Evolutionary conservation across 1,284 basidiomycete genomes (phyloP).

Genomic region (Sporisorium sorghi): DNA sequence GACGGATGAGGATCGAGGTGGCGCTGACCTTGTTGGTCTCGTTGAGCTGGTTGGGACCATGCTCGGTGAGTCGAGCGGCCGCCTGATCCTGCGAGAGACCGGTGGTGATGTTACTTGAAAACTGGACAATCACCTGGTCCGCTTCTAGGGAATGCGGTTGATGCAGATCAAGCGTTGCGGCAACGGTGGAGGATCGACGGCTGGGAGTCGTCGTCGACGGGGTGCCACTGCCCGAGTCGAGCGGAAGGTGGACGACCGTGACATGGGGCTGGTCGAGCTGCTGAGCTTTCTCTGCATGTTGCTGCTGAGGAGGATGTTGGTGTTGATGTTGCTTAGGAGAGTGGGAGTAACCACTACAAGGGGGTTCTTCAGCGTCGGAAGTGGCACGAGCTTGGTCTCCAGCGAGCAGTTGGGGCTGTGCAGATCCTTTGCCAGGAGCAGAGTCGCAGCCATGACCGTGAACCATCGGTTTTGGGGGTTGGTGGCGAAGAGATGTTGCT

Average conservation of each 20-base stretch:
- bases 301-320: constrained; percentile 20
- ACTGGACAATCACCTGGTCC: constrained; percentile 41
- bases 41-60: constrained; percentile 58
- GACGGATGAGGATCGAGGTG: constrained; percentile 59
- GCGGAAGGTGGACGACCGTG: constrained; percentile 36
- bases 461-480: constrained; percentile 50
- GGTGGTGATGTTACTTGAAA: constrained; percentile 43
- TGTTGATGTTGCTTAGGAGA: constrained; percentile 22
- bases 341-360: constrained; percentile 61
- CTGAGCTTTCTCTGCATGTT: constrained; percentile 31
- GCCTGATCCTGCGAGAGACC: constrained; percentile 54
- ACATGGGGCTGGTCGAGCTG: constrained; percentile 34
- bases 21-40: constrained; percentile 56
- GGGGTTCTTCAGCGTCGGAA: constrained; percentile 53
- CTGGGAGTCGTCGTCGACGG: constrained; percentile 31
- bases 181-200: constrained; percentile 52
- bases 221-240: constrained; percentile 21
- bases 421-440: constrained; percentile 56
- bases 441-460: constrained; percentile 49
- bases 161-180: constrained; percentile 57
- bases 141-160: constrained; percentile 61
- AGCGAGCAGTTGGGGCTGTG: constrained; percentile 48
- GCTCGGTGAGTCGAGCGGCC: constrained; percentile 28
- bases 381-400: constrained; percentile 38
- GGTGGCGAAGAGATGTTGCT: constrained; percentile 8